Percentiles rank a stretch among this genome's conserved stretches.
Evolutionary conservation across 352 stramenopile species (phyloP).

Genomic region (Phytophthora ohioensis): DNA sequence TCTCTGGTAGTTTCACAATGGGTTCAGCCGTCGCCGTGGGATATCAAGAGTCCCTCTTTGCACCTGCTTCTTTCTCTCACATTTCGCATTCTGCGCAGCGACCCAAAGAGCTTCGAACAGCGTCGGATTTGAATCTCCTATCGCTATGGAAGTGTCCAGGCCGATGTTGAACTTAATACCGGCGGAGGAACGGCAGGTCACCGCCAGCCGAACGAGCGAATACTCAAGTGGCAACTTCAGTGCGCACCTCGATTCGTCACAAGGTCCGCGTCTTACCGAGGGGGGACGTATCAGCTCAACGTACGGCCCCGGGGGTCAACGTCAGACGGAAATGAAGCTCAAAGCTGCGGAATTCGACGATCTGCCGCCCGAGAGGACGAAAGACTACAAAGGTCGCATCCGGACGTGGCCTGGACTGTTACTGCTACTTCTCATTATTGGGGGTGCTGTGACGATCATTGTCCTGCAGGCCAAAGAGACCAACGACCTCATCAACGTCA

Average conservation of each 20-base stretch:
- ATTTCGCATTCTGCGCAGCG: slow-evolving; percentile 20
- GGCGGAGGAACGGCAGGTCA: slow-evolving; percentile 2
- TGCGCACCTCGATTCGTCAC: slow-evolving; percentile 32
- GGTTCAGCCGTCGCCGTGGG: not conserved
- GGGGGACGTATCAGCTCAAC: slow-evolving; percentile 18
- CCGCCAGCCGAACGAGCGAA: slow-evolving; percentile 15
- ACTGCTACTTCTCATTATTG: slow-evolving; percentile 53
- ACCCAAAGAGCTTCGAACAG: not conserved
- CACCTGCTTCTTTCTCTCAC: not conserved
- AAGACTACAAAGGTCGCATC: slow-evolving; percentile 80
- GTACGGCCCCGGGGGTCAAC: slow-evolving; percentile 16
- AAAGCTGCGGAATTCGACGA: slow-evolving; percentile 52
- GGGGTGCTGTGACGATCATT: slow-evolving; percentile 48
- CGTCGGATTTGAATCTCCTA: not conserved
- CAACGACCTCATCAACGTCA: slow-evolving; percentile 32
- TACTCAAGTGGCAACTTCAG: slow-evolving; percentile 38
- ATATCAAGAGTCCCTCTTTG: not conserved
- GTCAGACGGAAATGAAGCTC: slow-evolving; percentile 69
- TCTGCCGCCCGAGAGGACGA: slow-evolving; percentile 46
- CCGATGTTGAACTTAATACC: slow-evolving; percentile 4
- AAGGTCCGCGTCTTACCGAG: slow-evolving; percentile 40
- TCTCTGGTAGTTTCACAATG: slow-evolving; percentile 1
- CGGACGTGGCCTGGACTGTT: slow-evolving; percentile 68
- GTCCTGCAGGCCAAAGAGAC: slow-evolving; percentile 45
- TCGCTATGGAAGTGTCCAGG: slow-evolving; percentile 29